phyloP scores from a whole-genome alignment of 768 basidiomycete genomes.

The Mycena haematopus region DNA sequence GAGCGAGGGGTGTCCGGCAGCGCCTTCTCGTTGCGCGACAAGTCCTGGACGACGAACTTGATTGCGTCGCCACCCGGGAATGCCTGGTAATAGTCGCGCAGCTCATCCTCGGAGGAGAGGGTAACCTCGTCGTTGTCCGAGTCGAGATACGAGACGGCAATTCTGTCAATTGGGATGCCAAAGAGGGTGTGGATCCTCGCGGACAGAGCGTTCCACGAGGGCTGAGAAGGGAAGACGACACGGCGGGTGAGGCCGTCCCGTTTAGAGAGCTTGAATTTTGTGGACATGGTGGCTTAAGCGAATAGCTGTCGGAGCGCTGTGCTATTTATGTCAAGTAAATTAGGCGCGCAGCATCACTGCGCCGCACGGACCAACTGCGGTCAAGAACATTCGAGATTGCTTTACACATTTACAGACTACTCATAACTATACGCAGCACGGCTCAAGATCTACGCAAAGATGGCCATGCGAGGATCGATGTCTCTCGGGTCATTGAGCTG shows the following conservation, averaged over 20 bases:
- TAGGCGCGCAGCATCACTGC: not conserved
- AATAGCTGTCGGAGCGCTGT: not conserved
- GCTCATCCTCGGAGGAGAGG: constrained; percentile 76
- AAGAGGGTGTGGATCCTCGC: constrained; percentile 58
- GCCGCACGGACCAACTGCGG: constrained; percentile 30
- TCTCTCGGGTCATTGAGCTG: constrained; percentile 76
- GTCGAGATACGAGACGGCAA: constrained; percentile 78
- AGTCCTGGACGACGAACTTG: constrained; percentile 71
- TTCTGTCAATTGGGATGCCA: constrained; percentile 58
- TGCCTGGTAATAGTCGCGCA: constrained; percentile 70
- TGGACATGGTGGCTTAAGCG: constrained; percentile 45
- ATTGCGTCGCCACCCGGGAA: constrained; percentile 42
- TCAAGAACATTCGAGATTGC: constrained; percentile 23
- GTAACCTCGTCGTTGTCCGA: constrained; percentile 78
- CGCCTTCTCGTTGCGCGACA: constrained; percentile 46
- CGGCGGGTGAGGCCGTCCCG: constrained; percentile 65
- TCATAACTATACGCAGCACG: constrained; percentile 17
- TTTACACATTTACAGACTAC: constrained; percentile 14
- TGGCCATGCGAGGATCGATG: constrained; percentile 68
- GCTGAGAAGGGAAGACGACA: constrained; percentile 54
- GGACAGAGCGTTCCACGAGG: constrained; percentile 65
- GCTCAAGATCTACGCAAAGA: constrained; percentile 62
- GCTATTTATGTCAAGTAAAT: constrained; percentile 2
- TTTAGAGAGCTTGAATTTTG: constrained; percentile 71
- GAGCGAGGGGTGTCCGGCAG: constrained; percentile 39